A percentile compares a stretch with the other conserved stretches of the same genome.
phyloP scores from a whole-genome alignment of 169 alveolate genomes.

The Eimeria necatrix region DNA sequence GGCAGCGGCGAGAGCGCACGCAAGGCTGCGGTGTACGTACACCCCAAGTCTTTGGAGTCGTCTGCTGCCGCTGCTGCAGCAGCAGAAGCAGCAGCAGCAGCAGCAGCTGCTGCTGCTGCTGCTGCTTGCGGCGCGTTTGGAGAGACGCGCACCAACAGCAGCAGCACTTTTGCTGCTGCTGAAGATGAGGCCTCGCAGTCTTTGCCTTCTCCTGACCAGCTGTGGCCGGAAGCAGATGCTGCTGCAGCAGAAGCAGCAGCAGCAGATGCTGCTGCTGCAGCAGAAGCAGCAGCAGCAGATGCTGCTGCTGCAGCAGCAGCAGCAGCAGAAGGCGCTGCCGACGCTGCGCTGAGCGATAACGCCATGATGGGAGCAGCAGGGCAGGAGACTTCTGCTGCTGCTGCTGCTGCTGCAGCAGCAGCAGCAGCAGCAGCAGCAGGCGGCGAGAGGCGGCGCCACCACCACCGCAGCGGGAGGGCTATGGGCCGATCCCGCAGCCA shows the following conservation, averaged over 20 bases:
- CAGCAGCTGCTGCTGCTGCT: too few species aligned
- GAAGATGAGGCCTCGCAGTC: conserved; percentile 1
- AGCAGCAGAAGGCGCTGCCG: background rate
- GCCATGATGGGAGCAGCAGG: background rate
- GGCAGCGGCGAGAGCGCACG: too few species aligned
- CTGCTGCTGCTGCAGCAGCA: background rate
- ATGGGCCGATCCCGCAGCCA: background rate
- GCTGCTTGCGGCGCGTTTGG: too few species aligned
- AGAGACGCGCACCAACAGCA: too few species aligned
- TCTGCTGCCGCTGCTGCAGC: too few species aligned
- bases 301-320: background rate
- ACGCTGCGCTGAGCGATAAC: background rate
- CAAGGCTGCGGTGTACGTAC: too few species aligned
- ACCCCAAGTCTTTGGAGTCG: background rate
- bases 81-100: too few species aligned
- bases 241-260: conserved; percentile 6
- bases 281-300: background rate
- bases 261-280: background rate
- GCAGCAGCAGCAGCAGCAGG: background rate
- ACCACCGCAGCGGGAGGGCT: conserved; percentile 37
- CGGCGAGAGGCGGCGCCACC: background rate
- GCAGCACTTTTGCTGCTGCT: background rate
- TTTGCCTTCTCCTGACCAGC: background rate
- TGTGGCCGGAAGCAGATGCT: background rate
- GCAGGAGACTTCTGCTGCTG: background rate